These are phyloP conservation scores for Erigeron philadelphicus DNA, from an alignment of 140 eudicot genomes.

Conservation along the genomic window DNA sequence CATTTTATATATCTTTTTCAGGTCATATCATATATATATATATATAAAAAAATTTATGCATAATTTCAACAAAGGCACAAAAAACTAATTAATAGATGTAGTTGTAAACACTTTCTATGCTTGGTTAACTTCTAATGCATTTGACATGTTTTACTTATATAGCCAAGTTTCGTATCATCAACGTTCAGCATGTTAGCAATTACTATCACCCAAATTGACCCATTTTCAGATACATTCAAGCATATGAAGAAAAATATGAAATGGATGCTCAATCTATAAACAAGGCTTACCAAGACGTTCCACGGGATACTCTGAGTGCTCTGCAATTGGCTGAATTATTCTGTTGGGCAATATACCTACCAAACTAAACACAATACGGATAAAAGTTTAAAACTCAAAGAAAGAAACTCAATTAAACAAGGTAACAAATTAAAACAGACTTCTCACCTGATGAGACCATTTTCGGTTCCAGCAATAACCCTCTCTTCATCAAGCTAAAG, in stretches of 20 bases:
- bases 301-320: conserved; percentile 92
- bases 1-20: background rate
- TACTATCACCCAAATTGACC: background rate
- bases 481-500: conserved; percentile 91
- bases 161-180: too few relatives aligned
- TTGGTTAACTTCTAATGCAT: too few relatives aligned
- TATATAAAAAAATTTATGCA: background rate
- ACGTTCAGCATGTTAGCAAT: too few relatives aligned
- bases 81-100: too few relatives aligned
- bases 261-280: background rate
- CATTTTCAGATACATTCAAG: background rate
- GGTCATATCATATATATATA: background rate
- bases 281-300: conserved; percentile 83
- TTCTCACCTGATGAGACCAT: conserved; percentile 81
- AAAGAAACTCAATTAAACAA: background rate
- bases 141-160: too few relatives aligned
- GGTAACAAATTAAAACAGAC: conserved; percentile 3
- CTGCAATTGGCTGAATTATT: conserved; percentile 94
- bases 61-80: background rate
- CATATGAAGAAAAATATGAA: background rate
- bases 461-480: conserved; percentile 71
- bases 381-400: conserved; percentile 8
- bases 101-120: too few relatives aligned
- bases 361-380: conserved; percentile 48
- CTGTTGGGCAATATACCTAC: conserved; percentile 91